Percentiles rank a stretch among this genome's conserved stretches.
These are phyloP conservation scores for Psilocybe azurescens DNA, from an alignment of 768 basidiomycete species.

Conservation along the genomic window DNA sequence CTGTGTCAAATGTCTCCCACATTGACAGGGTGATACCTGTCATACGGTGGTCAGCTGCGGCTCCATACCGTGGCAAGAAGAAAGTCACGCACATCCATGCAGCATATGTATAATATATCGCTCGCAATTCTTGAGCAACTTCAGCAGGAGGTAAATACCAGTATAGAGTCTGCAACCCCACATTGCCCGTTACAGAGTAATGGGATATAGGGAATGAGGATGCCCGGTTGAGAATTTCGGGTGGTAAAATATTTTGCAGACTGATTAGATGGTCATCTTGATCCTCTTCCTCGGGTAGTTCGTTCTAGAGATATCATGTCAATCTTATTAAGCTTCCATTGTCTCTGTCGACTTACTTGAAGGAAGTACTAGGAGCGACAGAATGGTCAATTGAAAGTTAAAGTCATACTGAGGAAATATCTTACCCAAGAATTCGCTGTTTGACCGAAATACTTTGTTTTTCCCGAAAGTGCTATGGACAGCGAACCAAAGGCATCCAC, in stretches of 20 bases:
- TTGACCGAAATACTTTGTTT: constrained; percentile 78
- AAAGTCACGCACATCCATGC: constrained; percentile 67
- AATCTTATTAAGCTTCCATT: background rate
- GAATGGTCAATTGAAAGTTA: background rate
- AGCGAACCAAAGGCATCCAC: constrained; percentile 83
- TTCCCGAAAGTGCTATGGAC: constrained; percentile 73
- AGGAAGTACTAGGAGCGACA: constrained; percentile 64
- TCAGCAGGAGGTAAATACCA: constrained; percentile 73
- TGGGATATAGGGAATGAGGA: constrained; percentile 68
- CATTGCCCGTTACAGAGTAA: constrained; percentile 43
- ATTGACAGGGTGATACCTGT: constrained; percentile 72
- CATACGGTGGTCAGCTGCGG: constrained; percentile 15
- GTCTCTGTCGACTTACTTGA: constrained; percentile 51
- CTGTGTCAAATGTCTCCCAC: constrained; percentile 63
- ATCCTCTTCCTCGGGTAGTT: constrained; percentile 60
- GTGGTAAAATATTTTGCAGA: constrained; percentile 61
- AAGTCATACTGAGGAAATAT: constrained; percentile 13
- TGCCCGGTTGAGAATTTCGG: constrained; percentile 67
- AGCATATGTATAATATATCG: constrained; percentile 66
- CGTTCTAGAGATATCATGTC: constrained; percentile 48
- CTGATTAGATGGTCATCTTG: constrained; percentile 47
- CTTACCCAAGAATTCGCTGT: constrained; percentile 80
- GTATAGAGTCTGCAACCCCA: constrained; percentile 60
- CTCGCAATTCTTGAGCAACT: constrained; percentile 63
- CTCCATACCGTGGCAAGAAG: constrained; percentile 5